A percentile compares a stretch with the other conserved stretches of the same genome.
phyloP scores from a whole-genome alignment of 352 stramenopile species.

The Globisporangium middletonii region DNA sequence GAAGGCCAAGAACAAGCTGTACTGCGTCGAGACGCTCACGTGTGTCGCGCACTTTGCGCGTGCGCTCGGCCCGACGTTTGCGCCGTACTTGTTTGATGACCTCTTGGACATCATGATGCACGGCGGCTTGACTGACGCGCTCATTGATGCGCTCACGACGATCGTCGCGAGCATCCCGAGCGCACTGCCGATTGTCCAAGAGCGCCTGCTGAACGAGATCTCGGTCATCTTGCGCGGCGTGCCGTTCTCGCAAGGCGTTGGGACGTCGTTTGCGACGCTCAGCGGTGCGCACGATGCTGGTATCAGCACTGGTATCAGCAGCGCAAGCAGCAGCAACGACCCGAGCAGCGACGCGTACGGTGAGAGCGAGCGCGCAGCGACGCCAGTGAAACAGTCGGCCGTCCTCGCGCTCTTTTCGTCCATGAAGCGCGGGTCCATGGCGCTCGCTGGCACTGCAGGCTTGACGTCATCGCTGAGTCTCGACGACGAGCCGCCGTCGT shows the following conservation, averaged over 20 bases:
- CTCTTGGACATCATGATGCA: slow-evolving; percentile 84
- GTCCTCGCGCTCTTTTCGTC: slow-evolving; percentile 69
- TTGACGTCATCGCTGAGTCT: slow-evolving; percentile 15
- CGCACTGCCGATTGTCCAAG: slow-evolving; percentile 88
- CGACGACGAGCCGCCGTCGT: slow-evolving; percentile 20
- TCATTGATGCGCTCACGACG: slow-evolving; percentile 91
- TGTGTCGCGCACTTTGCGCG: slow-evolving; percentile 75
- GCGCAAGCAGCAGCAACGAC: slow-evolving; percentile 2
- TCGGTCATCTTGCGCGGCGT: slow-evolving; percentile 91
- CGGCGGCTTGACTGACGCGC: slow-evolving; percentile 89
- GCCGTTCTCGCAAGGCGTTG: slow-evolving; percentile 43
- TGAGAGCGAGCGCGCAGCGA: slow-evolving; percentile 1
- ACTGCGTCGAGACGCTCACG: slow-evolving; percentile 77
- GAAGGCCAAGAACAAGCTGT: slow-evolving; percentile 67
- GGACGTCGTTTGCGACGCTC: too few relatives aligned
- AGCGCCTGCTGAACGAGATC: slow-evolving; percentile 94
- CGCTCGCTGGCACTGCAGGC: slow-evolving; percentile 19
- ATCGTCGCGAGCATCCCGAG: slow-evolving; percentile 89
- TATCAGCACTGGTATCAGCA: not conserved
- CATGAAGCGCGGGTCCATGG: slow-evolving; percentile 54
- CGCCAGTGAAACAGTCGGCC: slow-evolving; percentile 38
- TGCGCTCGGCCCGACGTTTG: slow-evolving; percentile 52
- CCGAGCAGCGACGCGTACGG: not conserved
- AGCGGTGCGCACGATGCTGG: slow-evolving; percentile 3
- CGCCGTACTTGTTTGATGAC: slow-evolving; percentile 62